Percentiles rank a stretch among this genome's conserved stretches.
Conservation (phyloP, 495 filamentous ascomycete species). For the Podospora comata region DNA sequence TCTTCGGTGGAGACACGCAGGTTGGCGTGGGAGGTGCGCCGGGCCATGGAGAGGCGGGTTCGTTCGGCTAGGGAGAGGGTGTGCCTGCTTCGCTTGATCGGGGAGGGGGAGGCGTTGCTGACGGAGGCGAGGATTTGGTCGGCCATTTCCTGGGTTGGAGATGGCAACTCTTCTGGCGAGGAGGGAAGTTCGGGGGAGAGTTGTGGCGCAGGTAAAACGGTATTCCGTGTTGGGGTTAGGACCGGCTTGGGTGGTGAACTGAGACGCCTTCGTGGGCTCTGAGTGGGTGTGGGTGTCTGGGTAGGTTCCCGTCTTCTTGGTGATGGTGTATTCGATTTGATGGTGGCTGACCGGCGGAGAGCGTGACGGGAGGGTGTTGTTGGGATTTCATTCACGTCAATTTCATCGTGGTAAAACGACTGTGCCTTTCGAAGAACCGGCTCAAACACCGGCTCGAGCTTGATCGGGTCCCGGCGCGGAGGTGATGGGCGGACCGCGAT, state of each 20-base stretch:
- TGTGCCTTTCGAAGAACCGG: conserved; percentile 21
- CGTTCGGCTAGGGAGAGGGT: conserved; percentile 54
- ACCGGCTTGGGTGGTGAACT: conserved; percentile 17
- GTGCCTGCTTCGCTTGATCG: conserved; percentile 51
- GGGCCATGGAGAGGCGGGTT: conserved; percentile 50
- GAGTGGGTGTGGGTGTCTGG: conserved; percentile 13
- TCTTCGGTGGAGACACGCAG: conserved; percentile 8
- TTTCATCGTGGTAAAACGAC: conserved; percentile 17
- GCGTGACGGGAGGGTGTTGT: conserved; percentile 12
- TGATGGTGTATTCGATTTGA: conserved; percentile 16
- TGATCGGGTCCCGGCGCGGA: conserved; percentile 19
- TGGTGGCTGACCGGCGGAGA: conserved; percentile 24
- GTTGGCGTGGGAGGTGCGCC: conserved; percentile 35
- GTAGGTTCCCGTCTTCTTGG: not conserved
- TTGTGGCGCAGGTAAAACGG: not conserved
- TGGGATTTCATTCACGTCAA: conserved; percentile 7
- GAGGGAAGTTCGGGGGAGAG: conserved; percentile 15
- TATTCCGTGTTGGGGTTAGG: not conserved
- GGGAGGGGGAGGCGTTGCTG: conserved; percentile 47
- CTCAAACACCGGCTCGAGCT: conserved; percentile 21
- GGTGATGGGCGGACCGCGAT: conserved; percentile 16
- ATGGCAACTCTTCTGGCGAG: conserved; percentile 24
- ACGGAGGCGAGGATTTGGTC: conserved; percentile 58
- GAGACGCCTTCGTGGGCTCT: conserved; percentile 13
- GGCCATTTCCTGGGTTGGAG: conserved; percentile 49